Evolutionary conservation across 2,329 filamentous ascomycete species (phyloP), one percentile per base, ranked within the genome.

Genomic region (Chalaropsis ovoidea): DNA sequence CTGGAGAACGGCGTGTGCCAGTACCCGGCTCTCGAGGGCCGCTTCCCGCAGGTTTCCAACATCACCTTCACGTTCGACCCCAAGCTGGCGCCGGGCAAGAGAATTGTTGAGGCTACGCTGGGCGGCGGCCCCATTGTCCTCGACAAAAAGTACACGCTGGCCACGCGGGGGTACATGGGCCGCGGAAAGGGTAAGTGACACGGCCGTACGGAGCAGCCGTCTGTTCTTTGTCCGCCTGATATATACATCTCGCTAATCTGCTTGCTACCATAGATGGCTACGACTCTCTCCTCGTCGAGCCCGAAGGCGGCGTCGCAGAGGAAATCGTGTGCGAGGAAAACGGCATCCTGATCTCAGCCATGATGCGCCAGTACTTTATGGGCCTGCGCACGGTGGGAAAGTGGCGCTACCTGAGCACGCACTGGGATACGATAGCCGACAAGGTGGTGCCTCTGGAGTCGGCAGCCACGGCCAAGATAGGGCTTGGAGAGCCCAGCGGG

Each of bases 321-420:
- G 89, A 92, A 72, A 77, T 96, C 17, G 86, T 96, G 4, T 86
- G 85, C 39, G 90, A 95, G 71, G 91, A 96, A 73, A 92, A 89
- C 70, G 92, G 91, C 2, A 86, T 95, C 17, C 80, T 96, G 65
- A 89, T 96, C 70, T 91, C 88, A 61, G 89, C 88, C 72, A 86
- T 96, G 73, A 80, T 96, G 22, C 84, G 91, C 13, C 91, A 96
- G 73, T 96, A 95, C 75, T 96, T 96, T 75, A 87, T 95, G 81
- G 88, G 86, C 6, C 79, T 95, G 54, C 89, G 89, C 65, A 87
- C 92, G 0, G 77, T 95, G 31, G 89, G 90, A 19, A 84, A 84
- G 71, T 96, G 91, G 91, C 85, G 83, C 67, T 80, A 85, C 67
- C 88, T 88, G 78, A 82, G 86, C 15, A 77, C 81, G 0, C 86